phyloP scores from a whole-genome alignment of 306 rosid species.

The Fagus crenata region DNA sequence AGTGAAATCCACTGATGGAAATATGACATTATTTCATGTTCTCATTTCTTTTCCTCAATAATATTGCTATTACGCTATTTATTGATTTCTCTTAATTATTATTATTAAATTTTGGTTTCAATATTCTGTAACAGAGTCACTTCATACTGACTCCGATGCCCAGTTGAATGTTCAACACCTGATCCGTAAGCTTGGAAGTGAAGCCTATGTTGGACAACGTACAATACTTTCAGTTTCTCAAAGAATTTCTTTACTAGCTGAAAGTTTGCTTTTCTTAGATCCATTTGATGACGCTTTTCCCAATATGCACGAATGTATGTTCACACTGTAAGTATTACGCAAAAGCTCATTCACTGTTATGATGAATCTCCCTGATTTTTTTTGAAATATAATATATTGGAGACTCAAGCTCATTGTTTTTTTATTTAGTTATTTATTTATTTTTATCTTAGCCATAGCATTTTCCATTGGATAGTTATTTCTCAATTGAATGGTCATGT shows the following conservation, averaged over 20 bases:
- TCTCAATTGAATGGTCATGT: not conserved
- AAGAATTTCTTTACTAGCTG: conserved; percentile 65
- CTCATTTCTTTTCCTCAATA: conserved; percentile 19
- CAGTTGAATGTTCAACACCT: conserved; percentile 66
- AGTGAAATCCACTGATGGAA: not conserved
- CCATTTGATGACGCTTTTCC: conserved; percentile 81
- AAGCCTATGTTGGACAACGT: conserved; percentile 69
- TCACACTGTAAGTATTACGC: conserved; percentile 64
- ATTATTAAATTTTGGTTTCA: not conserved
- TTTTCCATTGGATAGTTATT: not conserved
- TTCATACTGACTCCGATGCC: conserved; percentile 30
- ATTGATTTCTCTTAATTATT: conserved; percentile 10
- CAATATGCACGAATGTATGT: conserved; percentile 64
- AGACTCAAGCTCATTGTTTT: not conserved
- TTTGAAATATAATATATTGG: too few relatives aligned
- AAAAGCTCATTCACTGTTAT: not conserved
- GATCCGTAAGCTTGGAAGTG: conserved; percentile 76
- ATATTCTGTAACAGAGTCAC: conserved; percentile 49
- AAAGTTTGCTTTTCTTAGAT: conserved; percentile 78
- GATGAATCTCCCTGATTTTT: conserved; percentile 7
- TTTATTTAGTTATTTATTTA: too few relatives aligned
- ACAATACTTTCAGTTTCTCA: conserved; percentile 67
- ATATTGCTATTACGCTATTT: conserved; percentile 20
- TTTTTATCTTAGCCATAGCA: not conserved
- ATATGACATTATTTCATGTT: conserved; percentile 6